Conservation (phyloP, 176 grass and related monocot genomes). For the Alloteropsis semialata region DNA sequence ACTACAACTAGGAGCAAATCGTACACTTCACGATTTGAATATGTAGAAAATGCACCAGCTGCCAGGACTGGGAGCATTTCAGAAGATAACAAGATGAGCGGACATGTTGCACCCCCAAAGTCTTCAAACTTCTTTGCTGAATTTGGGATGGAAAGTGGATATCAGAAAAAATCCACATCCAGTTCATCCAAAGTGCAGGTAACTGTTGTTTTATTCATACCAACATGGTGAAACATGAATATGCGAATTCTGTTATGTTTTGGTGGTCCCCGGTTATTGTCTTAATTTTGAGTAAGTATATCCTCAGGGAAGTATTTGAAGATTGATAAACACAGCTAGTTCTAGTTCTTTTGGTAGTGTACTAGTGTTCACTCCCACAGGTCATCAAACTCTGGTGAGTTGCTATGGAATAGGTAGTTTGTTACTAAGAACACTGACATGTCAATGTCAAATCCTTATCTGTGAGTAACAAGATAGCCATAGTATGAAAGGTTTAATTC, state of each 20-base stretch:
- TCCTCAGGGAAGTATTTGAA: background rate
- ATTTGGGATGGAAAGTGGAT: constrained; percentile 84
- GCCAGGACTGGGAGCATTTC: constrained; percentile 47
- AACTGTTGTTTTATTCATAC: constrained; percentile 16
- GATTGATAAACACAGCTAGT: background rate
- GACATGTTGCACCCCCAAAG: constrained; percentile 87
- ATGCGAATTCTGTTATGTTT: background rate
- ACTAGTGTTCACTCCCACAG: background rate
- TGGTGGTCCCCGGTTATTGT: background rate
- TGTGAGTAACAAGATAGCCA: background rate
- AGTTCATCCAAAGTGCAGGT: constrained; percentile 82
- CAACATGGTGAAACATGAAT: background rate
- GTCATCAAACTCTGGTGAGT: background rate
- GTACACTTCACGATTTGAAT: constrained; percentile 84
- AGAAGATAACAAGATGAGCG: constrained; percentile 44
- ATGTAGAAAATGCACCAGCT: constrained; percentile 57
- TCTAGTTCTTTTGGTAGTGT: background rate
- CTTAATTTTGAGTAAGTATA: background rate
- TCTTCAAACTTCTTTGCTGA: constrained; percentile 91
- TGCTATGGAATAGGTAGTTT: background rate
- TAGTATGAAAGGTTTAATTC: background rate
- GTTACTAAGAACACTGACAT: background rate
- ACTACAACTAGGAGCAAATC: constrained; percentile 40
- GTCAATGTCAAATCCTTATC: background rate
- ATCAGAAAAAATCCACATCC: constrained; percentile 64